Conservation (phyloP, 441 rosid genomes). For the Viola pubescens region DNA sequence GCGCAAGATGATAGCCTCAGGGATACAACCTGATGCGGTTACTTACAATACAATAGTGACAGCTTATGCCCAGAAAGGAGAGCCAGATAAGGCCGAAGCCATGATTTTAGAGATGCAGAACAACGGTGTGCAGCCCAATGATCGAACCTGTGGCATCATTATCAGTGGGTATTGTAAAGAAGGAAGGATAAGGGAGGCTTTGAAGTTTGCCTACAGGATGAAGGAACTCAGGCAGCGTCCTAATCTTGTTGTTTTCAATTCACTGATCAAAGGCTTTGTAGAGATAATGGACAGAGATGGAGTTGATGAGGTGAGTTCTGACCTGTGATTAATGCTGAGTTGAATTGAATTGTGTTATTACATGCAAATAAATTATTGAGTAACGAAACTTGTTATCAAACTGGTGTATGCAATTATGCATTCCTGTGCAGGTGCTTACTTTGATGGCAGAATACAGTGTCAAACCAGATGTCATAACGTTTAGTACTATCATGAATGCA, state of each 20-base stretch:
- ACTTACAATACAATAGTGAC: conserved; percentile 73
- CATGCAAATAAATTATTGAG: too few relatives aligned
- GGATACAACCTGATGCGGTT: conserved; percentile 67
- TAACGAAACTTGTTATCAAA: too few relatives aligned
- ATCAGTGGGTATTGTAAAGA: conserved; percentile 77
- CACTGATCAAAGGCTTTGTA: conserved; percentile 82
- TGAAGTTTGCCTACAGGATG: conserved; percentile 65
- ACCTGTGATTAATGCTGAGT: neutral
- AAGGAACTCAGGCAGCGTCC: conserved; percentile 78
- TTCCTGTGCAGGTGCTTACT: conserved; percentile 43
- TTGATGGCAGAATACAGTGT: conserved; percentile 73
- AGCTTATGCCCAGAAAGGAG: conserved; percentile 58
- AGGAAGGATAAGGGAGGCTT: conserved; percentile 67
- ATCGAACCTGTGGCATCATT: conserved; percentile 80
- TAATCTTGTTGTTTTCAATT: conserved; percentile 76
- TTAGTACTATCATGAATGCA: conserved; percentile 90
- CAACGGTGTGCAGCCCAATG: conserved; percentile 56
- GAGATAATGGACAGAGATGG: conserved; percentile 51
- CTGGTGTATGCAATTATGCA: neutral
- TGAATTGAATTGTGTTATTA: too few relatives aligned
- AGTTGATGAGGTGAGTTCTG: conserved; percentile 60
- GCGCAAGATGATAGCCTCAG: conserved; percentile 58
- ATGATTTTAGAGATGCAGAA: conserved; percentile 66
- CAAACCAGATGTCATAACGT: conserved; percentile 81
- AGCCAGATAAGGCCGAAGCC: conserved; percentile 59